These are phyloP conservation scores for Barbarea vulgaris DNA, from an alignment of 345 rosid genomes.

Conservation along the genomic window DNA sequence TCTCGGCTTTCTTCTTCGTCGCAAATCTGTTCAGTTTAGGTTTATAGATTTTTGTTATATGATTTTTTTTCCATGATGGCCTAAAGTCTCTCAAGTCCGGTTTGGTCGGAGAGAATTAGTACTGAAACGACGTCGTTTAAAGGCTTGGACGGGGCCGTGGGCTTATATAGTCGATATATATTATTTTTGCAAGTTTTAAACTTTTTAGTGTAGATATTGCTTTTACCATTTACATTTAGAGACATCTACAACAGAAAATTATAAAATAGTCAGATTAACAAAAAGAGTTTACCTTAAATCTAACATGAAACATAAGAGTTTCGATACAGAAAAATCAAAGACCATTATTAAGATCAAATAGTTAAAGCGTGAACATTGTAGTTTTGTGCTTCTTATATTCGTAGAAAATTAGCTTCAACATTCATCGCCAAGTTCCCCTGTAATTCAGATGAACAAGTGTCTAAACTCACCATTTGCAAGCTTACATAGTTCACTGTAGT, in stretches of 20 bases:
- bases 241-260: neutral
- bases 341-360: neutral
- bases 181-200: too few relatives aligned
- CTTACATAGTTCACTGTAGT: constrained; percentile 82
- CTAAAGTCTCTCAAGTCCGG: neutral
- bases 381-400: too few relatives aligned
- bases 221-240: too few relatives aligned
- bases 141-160: constrained; percentile 8
- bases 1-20: constrained; percentile 15
- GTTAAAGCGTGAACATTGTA: neutral
- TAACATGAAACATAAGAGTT: neutral
- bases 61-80: neutral
- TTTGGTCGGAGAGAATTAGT: neutral
- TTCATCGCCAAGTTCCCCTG: neutral
- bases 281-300: neutral
- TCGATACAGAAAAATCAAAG: neutral
- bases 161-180: too few relatives aligned
- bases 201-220: too few relatives aligned
- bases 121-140: neutral
- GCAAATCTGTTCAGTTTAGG: neutral
- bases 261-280: neutral
- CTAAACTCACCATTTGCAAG: constrained; percentile 87
- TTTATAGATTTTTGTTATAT: neutral
- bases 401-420: neutral
- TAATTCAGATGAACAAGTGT: constrained; percentile 59